Evolutionary conservation across 2,329 filamentous ascomycete genomes (phyloP).

Genomic region (Hypoxylon sp.): DNA sequence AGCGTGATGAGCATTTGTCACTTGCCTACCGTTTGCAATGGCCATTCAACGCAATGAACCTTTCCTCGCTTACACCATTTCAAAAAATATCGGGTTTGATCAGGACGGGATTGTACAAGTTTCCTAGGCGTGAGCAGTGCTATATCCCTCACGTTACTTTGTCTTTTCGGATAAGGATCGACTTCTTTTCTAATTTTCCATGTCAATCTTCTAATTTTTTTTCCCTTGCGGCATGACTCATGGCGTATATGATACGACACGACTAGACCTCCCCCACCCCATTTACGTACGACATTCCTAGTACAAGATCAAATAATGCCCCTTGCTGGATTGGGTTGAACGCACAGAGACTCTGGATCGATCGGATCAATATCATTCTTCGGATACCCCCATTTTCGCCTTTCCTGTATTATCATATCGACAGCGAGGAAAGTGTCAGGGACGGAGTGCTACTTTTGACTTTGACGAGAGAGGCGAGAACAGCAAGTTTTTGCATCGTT

Average conservation of each 20-base stretch:
- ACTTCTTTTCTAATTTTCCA: slow-evolving; percentile 20
- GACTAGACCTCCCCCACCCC: slow-evolving; percentile 41
- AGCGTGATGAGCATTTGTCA: slow-evolving; percentile 33
- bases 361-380: slow-evolving; percentile 41
- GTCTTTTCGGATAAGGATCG: slow-evolving; percentile 5
- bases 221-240: slow-evolving; percentile 46
- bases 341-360: slow-evolving; percentile 31
- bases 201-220: slow-evolving; percentile 30
- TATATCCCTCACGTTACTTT: slow-evolving; percentile 9
- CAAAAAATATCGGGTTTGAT: slow-evolving; percentile 20
- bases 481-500: slow-evolving; percentile 19
- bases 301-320: slow-evolving; percentile 18
- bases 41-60: slow-evolving; percentile 11
- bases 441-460: slow-evolving; percentile 37
- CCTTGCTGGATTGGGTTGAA: slow-evolving; percentile 30
- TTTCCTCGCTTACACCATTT: slow-evolving; percentile 24
- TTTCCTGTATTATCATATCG: slow-evolving; percentile 37
- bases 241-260: slow-evolving; percentile 49
- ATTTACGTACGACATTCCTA: slow-evolving; percentile 36
- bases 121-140: slow-evolving; percentile 17
- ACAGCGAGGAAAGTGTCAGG: slow-evolving; percentile 27
- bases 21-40: slow-evolving; percentile 24
- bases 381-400: slow-evolving; percentile 39
- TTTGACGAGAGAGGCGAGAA: slow-evolving; percentile 32
- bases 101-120: slow-evolving; percentile 7